Base-by-base conservation (phyloP, 768 basidiomycete species). In the Pleurotus tuber-regium region DNA sequence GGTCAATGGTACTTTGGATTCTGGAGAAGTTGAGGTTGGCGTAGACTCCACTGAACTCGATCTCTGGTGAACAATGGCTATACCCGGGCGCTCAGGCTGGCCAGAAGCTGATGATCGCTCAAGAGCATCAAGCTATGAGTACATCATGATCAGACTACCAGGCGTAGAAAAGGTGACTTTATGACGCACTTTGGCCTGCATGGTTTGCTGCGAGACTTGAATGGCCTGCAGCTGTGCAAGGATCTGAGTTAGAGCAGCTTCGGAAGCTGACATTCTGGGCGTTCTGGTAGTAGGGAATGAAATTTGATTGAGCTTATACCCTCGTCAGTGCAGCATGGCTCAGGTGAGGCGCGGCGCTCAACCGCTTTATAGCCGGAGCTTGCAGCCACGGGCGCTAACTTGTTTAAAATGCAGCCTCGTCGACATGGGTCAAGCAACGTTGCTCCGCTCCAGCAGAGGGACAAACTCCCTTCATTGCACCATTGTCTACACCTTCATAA, bases 161-260 rank as follows among this genome's bases (percentile, higher is more conserved):
- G 19, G 46, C 31, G 11, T n/a, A n/a, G n/a, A n/a, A n/a, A n/a
- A n/a, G n/a, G n/a, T n/a, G n/a, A n/a, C 51, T 56, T 14, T 59
- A 33, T 39, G 14, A 53, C 57, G 35, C 57, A 91, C 89, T 77
- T 93, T 89, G 19, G 87, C 83, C 58, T 90, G 86, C 61, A 92
- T 72, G 0, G 82, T 76, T 66, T 90, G 87, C 63, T 92, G 89
- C 43, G 82, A 82, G 42, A 85, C 67, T 64, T 89, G 86, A 61
- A 93, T 73, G 3, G 79, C 72, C 58, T 86, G 76, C 48, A 93
- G 78, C 68, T 86, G 85, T 4, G 72, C 69, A 7, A 92, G 74
- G 50, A 93, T 92, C 65, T 91, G 86, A 0, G 78, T 76, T 42
- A 93, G 71, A 5, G 84, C 66, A 10, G 83, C 81, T 53, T 88